phyloP scores from a whole-genome alignment of 2,329 filamentous ascomycete genomes.

The Aspergillus tubingensis region DNA sequence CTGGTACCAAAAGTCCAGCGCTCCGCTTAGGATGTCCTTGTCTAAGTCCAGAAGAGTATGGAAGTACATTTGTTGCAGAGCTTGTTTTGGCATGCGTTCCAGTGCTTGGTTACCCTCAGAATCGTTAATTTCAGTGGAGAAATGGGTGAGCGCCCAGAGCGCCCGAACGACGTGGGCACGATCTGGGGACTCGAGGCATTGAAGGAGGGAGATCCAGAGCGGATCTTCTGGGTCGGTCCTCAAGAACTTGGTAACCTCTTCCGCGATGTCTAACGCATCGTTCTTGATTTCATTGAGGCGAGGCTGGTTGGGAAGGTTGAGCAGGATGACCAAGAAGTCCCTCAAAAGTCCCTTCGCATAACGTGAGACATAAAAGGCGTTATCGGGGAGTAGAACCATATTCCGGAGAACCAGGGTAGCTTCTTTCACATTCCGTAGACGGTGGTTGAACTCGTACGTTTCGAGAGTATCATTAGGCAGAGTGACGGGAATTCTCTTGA shows the following conservation, averaged over 20 bases:
- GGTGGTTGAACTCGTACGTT: conserved; percentile 68
- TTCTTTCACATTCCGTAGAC: conserved; percentile 77
- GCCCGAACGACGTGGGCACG: conserved; percentile 79
- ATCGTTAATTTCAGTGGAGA: conserved; percentile 81
- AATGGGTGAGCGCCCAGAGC: conserved; percentile 78
- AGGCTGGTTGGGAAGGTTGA: conserved; percentile 74
- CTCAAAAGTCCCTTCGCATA: conserved; percentile 66
- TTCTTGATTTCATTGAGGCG: conserved; percentile 80
- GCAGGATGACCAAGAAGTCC: conserved; percentile 78
- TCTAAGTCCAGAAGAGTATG: conserved; percentile 60
- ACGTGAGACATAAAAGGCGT: conserved; percentile 77
- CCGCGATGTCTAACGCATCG: conserved; percentile 85
- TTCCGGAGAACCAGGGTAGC: conserved; percentile 87
- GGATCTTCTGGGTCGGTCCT: conserved; percentile 71
- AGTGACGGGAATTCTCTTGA: conserved; percentile 63
- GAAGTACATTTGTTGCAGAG: conserved; percentile 57
- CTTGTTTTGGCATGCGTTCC: conserved; percentile 65
- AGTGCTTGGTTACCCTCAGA: conserved; percentile 66
- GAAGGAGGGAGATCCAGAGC: conserved; percentile 69
- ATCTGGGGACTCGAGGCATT: conserved; percentile 66
- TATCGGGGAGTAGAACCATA: conserved; percentile 91
- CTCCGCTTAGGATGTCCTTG: conserved; percentile 84
- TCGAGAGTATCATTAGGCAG: conserved; percentile 68
- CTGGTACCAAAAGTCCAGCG: conserved; percentile 92
- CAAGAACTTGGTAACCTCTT: conserved; percentile 84